Percentiles rank a stretch among this genome's conserved stretches.
Evolutionary conservation across 257 asterid genomes (phyloP).

Genomic region (Nicotiana otophora): DNA sequence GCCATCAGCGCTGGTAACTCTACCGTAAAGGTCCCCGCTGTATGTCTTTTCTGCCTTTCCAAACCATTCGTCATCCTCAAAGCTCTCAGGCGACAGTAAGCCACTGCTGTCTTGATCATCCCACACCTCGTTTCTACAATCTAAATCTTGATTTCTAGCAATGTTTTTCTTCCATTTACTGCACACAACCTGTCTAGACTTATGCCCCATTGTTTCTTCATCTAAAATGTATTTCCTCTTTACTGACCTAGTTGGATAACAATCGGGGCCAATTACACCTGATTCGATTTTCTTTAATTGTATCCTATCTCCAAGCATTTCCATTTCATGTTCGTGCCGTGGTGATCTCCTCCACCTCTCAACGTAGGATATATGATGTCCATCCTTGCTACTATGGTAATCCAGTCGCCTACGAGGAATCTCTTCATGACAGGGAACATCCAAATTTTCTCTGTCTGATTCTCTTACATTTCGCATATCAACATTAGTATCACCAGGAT

Average conservation of each 20-base stretch:
- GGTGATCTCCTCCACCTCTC: slow-evolving; percentile 23
- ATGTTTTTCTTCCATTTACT: slow-evolving; percentile 5
- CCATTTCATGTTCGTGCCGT: not conserved
- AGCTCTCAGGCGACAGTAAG: slow-evolving; percentile 8
- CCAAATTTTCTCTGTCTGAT: slow-evolving; percentile 3
- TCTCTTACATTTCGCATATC: slow-evolving; percentile 11
- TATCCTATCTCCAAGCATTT: slow-evolving; percentile 9
- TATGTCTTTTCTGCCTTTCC: not conserved
- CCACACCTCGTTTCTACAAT: slow-evolving; percentile 16
- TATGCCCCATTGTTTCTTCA: slow-evolving; percentile 17
- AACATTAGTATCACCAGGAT: slow-evolving; percentile 3
- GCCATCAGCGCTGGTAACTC: slow-evolving; percentile 17
- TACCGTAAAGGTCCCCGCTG: not conserved
- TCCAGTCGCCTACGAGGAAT: slow-evolving; percentile 5
- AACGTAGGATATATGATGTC: slow-evolving; percentile 1
- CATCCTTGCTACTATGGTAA: slow-evolving; percentile 14
- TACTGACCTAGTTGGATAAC: slow-evolving; percentile 7
- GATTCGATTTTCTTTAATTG: slow-evolving; percentile 7
- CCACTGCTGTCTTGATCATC: slow-evolving; percentile 7
- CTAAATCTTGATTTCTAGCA: slow-evolving; percentile 11
- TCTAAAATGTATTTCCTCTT: slow-evolving; percentile 20
- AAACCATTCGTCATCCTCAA: slow-evolving; percentile 2
- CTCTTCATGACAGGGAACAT: slow-evolving; percentile 5
- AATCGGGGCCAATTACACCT: not conserved
- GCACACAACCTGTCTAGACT: not conserved